Conservation (phyloP, 139 green algal species). For the Closterium sp. region DNA sequence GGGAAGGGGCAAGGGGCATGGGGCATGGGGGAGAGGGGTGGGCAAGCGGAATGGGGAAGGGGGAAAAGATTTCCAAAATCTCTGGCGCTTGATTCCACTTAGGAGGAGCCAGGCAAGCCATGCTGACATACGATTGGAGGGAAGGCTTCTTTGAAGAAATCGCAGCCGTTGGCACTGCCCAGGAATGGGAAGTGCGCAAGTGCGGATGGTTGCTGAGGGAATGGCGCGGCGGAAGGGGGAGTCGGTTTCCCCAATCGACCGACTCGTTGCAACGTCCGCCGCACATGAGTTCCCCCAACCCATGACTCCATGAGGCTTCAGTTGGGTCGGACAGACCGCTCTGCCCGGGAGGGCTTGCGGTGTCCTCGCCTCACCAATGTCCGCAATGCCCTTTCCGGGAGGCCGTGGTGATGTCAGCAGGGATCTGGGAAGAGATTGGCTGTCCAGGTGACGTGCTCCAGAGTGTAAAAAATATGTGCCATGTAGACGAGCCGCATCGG, state of each 20-base stretch:
- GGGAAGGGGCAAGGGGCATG: background rate
- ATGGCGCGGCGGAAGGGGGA: background rate
- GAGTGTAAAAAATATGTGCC: background rate
- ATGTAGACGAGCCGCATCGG: background rate
- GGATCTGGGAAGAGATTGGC: background rate
- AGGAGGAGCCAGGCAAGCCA: background rate
- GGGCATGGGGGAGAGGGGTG: too few species aligned
- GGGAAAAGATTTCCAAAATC: background rate
- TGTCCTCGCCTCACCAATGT: background rate
- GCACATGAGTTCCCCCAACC: too few species aligned
- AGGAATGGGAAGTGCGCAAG: background rate
- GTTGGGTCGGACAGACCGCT: background rate
- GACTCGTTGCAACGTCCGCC: too few species aligned
- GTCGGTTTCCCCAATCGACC: too few species aligned
- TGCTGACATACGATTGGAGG: background rate
- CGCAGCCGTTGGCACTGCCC: background rate
- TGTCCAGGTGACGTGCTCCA: background rate
- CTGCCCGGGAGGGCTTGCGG: background rate
- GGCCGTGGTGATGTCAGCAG: background rate
- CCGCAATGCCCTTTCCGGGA: background rate
- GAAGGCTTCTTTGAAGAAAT: background rate
- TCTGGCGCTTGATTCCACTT: background rate
- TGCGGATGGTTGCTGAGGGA: too few species aligned
- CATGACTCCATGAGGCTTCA: too few species aligned
- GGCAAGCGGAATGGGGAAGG: background rate